Evolutionary conservation across 768 basidiomycete species (phyloP).

Genomic region (Leccinum variicolor): DNA sequence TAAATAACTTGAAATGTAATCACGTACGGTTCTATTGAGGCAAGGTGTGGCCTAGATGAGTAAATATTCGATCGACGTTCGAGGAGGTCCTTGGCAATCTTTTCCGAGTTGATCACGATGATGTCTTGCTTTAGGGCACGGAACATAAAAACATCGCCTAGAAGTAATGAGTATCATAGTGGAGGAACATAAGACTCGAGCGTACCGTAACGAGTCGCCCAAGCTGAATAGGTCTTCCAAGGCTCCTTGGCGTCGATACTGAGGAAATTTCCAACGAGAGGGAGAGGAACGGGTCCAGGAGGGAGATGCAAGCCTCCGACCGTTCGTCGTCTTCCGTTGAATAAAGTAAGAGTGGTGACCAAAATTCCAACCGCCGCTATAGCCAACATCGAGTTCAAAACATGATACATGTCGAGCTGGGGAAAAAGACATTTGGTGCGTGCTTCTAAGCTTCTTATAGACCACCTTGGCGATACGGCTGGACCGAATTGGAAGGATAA

Average conservation of each 20-base stretch:
- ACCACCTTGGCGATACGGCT: background rate
- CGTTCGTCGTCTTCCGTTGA: slow-evolving; percentile 1
- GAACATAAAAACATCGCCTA: slow-evolving; percentile 22
- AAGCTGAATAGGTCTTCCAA: slow-evolving; percentile 19
- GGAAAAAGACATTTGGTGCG: background rate
- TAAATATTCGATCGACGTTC: slow-evolving; percentile 26
- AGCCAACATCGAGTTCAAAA: background rate
- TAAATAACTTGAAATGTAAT: background rate
- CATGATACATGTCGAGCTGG: background rate
- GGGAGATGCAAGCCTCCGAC: slow-evolving; percentile 4
- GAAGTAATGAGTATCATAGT: background rate
- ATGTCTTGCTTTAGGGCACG: slow-evolving; percentile 20
- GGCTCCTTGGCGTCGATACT: slow-evolving; percentile 16
- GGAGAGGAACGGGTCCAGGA: slow-evolving; percentile 21
- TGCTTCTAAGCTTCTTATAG: background rate
- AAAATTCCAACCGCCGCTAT: background rate
- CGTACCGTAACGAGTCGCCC: slow-evolving; percentile 18
- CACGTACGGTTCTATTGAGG: slow-evolving; percentile 16
- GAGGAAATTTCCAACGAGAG: slow-evolving; percentile 17
- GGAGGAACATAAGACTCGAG: background rate
- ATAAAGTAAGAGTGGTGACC: background rate
- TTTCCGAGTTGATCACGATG: slow-evolving; percentile 24
- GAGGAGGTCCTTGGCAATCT: slow-evolving; percentile 26
- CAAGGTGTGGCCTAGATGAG: slow-evolving; percentile 24
- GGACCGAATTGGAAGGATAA: background rate